Base-by-base conservation (phyloP, 108 stramenopile species). In the Skeletonema tropicum region DNA sequence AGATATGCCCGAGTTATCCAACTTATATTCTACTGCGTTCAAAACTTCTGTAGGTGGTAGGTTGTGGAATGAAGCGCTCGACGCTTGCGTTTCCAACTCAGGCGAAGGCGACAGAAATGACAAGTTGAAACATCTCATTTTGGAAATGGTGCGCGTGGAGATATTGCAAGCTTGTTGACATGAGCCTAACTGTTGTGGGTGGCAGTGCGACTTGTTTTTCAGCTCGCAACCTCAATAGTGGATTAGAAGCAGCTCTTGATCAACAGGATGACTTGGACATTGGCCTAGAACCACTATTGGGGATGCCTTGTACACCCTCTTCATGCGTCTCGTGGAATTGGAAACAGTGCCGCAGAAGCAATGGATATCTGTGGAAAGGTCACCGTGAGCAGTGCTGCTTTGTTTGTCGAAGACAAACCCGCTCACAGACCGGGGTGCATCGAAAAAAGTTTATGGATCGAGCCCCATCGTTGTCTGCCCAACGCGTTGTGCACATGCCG, bases 81-180 rank as follows among this genome's bases (percentile, higher is more conserved):
- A 75, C 25, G 82, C 88, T 26, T 91, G 90, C 30, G 19, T 85
- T 23, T 71, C 89, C 17, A 86, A 81, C 71, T 91, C 91, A 35
- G 36, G 65, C 12, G 67, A 33, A 25, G 81, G 66, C 33, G 67
- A 60, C 11, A 76, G 81, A 11, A 68, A 70, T 45, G 68, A 57
- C 33, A 82, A 82, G 32, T 81, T 92, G 35, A 62, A 78, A 49
- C 73, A 79, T 9, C 76, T 96, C 32, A 86, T 96, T 41, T 71
- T 86, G 35, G 86, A 76, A n/a, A 93, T 96, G 92, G 88, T 91
- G 5, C 87, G 91, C 66, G 67, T 14, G 91, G 92, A 38, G 90
- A 89, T 2, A 60, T 96, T 33, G 72, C 25, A 75, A 83, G 52
- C 79, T 96, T 25, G 39, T 92, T 6, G 77, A 80, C 14, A 73